Base-by-base conservation (phyloP, 306 rosid genomes). In the Glycine latifolia region DNA sequence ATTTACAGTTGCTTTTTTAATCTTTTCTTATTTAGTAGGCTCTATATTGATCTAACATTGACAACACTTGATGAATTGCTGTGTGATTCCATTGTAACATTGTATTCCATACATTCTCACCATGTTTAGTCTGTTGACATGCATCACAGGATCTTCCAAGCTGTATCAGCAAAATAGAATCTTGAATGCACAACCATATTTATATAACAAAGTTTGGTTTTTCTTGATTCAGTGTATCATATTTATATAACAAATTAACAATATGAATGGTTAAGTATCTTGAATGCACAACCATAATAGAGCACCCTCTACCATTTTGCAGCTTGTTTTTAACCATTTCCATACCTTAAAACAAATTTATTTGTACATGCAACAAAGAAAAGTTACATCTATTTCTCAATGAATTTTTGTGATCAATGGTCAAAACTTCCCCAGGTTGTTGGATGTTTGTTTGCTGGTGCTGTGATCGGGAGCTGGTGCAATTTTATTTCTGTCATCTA, bases 391-490 rank as follows among this genome's bases (percentile, higher is more conserved):
- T 20, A 20, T 68, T 48, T 67, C 62, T 59, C 68, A 46, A 10
- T 67, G 77, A 33, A 74, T 67, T 61, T 80, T 73, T 26, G 72
- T 84, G 63, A 74, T 81, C 37, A 84, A 60, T 20, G 79, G 67
- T 69, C 61, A 62, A 49, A 62, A 65, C 41, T 77, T 85, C 53
- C 60, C 79, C 79, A 95, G 98, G 92, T 79, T 44, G 73, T 90
- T 13, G 85, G 5, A 79, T 55, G 97, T 89, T 91, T 95, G 88
- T 95, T 86, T 88, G 86, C 85, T 83, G 92, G 90, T 62, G 91
- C 98, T 54, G 81, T 91, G 46, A 82, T 92, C 3, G 97, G 97
- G 79, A 91, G 95, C 94, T 95, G 97, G 97, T 95, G 86, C 91
- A 91, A 89, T 82, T 89, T 95, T 72, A 77, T 95, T 60, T 86